Evolutionary conservation across 768 basidiomycete species (phyloP).

Genomic region (Pleurotus tuoliensis): DNA sequence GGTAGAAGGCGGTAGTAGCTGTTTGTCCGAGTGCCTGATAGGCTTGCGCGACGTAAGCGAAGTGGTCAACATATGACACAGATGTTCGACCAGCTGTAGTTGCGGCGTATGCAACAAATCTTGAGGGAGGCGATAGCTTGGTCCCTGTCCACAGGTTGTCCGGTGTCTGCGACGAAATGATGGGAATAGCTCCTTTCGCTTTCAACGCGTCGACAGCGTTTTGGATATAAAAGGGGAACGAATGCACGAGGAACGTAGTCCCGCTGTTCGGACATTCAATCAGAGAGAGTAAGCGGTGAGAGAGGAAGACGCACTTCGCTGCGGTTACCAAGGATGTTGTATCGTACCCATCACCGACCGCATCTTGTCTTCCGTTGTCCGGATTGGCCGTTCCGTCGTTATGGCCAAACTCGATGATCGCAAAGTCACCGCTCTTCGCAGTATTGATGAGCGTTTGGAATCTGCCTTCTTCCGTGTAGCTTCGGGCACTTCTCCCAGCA

Average conservation of each 20-base stretch:
- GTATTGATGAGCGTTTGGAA: conserved; percentile 39
- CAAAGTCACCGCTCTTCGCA: conserved; percentile 35
- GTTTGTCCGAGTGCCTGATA: conserved; percentile 37
- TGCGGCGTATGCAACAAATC: conserved; percentile 44
- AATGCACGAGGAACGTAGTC: conserved; percentile 34
- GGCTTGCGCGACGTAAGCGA: conserved; percentile 38
- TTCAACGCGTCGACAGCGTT: conserved; percentile 37
- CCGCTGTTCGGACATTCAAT: conserved; percentile 23
- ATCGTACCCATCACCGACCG: conserved; percentile 34
- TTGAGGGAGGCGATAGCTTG: conserved; percentile 30
- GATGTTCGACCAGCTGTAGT: conserved; percentile 31
- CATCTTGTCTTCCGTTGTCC: conserved; percentile 40
- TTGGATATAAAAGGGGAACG: conserved; percentile 42
- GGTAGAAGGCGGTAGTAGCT: conserved; percentile 35
- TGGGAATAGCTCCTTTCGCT: conserved; percentile 43
- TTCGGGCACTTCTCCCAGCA: conserved; percentile 41
- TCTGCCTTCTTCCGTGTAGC: conserved; percentile 44
- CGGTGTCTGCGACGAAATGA: conserved; percentile 46
- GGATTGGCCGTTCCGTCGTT: conserved; percentile 38
- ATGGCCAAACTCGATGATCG: conserved; percentile 45
- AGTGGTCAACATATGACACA: conserved; percentile 43
- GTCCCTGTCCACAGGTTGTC: conserved; percentile 37
- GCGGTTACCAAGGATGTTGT: conserved; percentile 32
- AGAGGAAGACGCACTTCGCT: conserved; percentile 23
- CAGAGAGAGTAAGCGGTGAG: not conserved